phyloP scores from a whole-genome alignment of 768 basidiomycete species.

The Chalciporus chontae region DNA sequence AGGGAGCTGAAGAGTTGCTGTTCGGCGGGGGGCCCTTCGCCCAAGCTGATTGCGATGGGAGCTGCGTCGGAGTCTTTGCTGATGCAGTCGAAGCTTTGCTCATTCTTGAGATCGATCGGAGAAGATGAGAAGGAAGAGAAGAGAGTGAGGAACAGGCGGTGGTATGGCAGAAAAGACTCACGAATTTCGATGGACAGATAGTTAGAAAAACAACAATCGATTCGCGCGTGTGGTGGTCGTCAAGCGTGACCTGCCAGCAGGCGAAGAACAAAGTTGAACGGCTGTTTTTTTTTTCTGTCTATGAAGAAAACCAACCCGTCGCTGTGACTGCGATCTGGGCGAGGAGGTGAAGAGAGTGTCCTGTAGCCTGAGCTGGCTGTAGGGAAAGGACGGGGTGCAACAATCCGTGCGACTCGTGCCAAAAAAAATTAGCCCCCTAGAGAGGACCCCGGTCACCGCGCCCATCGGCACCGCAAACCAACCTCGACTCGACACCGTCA shows the following conservation, averaged over 20 bases:
- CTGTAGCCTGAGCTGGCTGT: slow-evolving; percentile 38
- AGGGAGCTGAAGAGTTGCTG: slow-evolving; percentile 43
- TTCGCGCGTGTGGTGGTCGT: slow-evolving; percentile 76
- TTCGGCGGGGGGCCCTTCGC: slow-evolving; percentile 79
- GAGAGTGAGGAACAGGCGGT: slow-evolving; percentile 1
- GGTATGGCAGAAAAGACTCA: slow-evolving; percentile 30
- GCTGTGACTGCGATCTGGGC: slow-evolving; percentile 35
- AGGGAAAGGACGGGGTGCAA: slow-evolving; percentile 36
- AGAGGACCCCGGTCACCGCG: slow-evolving; percentile 26
- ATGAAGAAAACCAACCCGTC: slow-evolving; percentile 34
- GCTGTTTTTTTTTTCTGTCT: slow-evolving; percentile 36
- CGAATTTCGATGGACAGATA: slow-evolving; percentile 43
- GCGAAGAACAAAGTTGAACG: slow-evolving; percentile 63
- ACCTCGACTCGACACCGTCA: no score
- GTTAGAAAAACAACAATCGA: slow-evolving; percentile 47
- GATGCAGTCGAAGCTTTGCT: slow-evolving; percentile 84
- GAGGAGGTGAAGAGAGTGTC: slow-evolving; percentile 20
- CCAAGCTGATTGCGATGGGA: slow-evolving; percentile 86
- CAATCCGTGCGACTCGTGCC: slow-evolving; percentile 30
- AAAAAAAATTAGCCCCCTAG: slow-evolving; percentile 30
- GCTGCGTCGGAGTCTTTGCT: slow-evolving; percentile 69
- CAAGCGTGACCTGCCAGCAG: slow-evolving; percentile 91
- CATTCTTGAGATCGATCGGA: slow-evolving; percentile 57
- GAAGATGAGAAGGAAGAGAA: slow-evolving; percentile 1
- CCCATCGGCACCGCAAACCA: slow-evolving; percentile 14